These are phyloP conservation scores for Aspergillus niger DNA, from an alignment of 2,329 filamentous ascomycete species.

Conservation along the genomic window DNA sequence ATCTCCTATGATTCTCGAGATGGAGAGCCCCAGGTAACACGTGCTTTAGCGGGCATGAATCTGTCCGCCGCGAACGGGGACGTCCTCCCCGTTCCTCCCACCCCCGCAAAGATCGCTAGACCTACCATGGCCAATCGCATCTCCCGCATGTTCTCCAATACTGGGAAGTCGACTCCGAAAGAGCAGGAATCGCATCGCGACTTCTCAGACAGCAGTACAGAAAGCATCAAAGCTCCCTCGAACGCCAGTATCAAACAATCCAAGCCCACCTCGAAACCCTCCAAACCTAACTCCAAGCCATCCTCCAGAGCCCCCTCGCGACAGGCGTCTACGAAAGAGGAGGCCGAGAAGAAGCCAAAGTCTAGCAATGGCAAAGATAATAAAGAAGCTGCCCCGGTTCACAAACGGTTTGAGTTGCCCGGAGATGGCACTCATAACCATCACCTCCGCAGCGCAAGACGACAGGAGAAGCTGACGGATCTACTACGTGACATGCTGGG, in stretches of 20 bases:
- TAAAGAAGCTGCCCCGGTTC: constrained; percentile 34
- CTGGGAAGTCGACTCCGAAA: constrained; percentile 39
- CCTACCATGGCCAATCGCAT: constrained; percentile 48
- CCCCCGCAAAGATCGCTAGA: constrained; percentile 37
- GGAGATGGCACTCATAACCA: constrained; percentile 78
- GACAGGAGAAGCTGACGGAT: constrained; percentile 92
- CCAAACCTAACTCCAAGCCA: constrained; percentile 31
- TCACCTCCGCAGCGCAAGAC: constrained; percentile 81
- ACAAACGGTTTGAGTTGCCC: constrained; percentile 59
- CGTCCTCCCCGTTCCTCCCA: constrained; percentile 32
- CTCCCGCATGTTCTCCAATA: constrained; percentile 50
- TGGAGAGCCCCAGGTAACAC: constrained; percentile 47
- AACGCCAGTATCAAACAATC: constrained; percentile 36
- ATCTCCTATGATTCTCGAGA: constrained; percentile 41
- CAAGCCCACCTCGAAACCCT: constrained; percentile 23
- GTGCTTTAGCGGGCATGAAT: constrained; percentile 47
- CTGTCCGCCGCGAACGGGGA: constrained; percentile 42
- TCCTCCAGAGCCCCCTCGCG: constrained; percentile 37
- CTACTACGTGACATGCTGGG: constrained; percentile 82
- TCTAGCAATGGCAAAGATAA: constrained; percentile 31
- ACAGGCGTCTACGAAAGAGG: constrained; percentile 38
- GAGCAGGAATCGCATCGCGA: constrained; percentile 37
- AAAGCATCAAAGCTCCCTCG: constrained; percentile 35
- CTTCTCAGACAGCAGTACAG: constrained; percentile 41
- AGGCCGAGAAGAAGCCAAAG: constrained; percentile 32